Evolutionary conservation across 345 rosid species (phyloP).

Genomic region (Aethionema arabicum): DNA sequence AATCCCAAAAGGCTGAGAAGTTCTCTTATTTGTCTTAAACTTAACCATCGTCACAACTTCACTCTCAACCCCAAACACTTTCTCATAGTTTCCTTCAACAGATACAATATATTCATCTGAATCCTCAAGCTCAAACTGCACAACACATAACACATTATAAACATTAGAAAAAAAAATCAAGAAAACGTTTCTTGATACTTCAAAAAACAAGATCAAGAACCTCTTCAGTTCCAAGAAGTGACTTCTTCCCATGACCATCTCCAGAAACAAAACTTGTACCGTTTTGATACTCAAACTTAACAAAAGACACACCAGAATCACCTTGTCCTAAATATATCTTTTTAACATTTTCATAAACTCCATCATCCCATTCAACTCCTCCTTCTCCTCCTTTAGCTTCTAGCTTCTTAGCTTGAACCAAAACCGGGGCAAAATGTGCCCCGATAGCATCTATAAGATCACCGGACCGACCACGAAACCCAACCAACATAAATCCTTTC

Average conservation of each 20-base stretch:
- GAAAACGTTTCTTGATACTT: not conserved
- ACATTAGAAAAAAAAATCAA: conserved; percentile 1
- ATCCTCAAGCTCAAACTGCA: conserved; percentile 26
- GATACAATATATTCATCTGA: conserved; percentile 22
- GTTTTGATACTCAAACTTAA: conserved; percentile 15
- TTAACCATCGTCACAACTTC: conserved; percentile 17
- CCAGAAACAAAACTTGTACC: not conserved
- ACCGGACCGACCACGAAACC: conserved; percentile 14
- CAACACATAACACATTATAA: not conserved
- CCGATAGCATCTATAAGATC: conserved; percentile 12
- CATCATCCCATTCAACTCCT: conserved; percentile 28
- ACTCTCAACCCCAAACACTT: conserved; percentile 7
- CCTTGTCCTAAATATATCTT: conserved; percentile 18
- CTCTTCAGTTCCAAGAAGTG: conserved; percentile 14
- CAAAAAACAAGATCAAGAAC: not conserved
- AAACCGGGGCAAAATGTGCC: conserved; percentile 8
- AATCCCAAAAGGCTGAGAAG: conserved; percentile 26
- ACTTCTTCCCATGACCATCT: conserved; percentile 23
- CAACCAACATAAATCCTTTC: conserved; percentile 2
- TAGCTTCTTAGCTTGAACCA: not conserved
- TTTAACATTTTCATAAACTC: conserved; percentile 11
- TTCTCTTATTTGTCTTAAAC: conserved; percentile 30
- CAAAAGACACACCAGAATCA: conserved; percentile 8
- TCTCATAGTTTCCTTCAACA: conserved; percentile 22
- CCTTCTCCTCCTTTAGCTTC: conserved; percentile 22